Percentiles rank a stretch among this genome's conserved stretches.
Conservation (phyloP, 140 eudicot species). For the Bidens hawaiensis region DNA sequence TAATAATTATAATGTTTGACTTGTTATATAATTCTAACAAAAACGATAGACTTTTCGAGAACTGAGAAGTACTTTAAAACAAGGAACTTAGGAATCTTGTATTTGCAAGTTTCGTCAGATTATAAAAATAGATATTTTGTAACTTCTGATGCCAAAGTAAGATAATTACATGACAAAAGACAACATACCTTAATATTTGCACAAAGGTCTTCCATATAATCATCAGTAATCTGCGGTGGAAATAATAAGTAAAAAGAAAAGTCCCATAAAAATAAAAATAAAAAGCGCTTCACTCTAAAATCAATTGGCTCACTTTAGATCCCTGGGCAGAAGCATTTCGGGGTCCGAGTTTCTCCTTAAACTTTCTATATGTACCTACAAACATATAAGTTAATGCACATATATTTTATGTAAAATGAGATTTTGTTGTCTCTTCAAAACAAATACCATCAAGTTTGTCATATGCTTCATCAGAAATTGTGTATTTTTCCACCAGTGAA, state of each 20-base stretch:
- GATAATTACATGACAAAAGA: constrained; percentile 3
- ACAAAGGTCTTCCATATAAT: constrained; percentile 71
- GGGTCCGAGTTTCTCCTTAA: constrained; percentile 70
- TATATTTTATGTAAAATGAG: constrained; percentile 7
- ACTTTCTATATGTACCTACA: constrained; percentile 88
- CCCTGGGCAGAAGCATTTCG: constrained; percentile 43
- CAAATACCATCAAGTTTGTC: constrained; percentile 79
- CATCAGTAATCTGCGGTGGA: constrained; percentile 51
- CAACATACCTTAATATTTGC: constrained; percentile 69
- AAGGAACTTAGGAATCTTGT: background rate
- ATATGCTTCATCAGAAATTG: constrained; percentile 88
- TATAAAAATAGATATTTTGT: background rate
- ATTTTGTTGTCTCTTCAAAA: background rate
- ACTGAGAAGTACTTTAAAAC: background rate
- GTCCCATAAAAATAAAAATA: constrained; percentile 20
- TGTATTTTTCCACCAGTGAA: constrained; percentile 87
- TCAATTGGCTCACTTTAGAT: constrained; percentile 50
- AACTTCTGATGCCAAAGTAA: constrained; percentile 1
- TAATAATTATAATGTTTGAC: background rate
- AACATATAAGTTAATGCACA: constrained; percentile 6
- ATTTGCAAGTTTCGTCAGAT: background rate
- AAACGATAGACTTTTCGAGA: background rate
- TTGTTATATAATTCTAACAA: background rate
- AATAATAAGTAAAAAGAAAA: constrained; percentile 10
- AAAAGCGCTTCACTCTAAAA: background rate